Percentiles rank a stretch among this genome's conserved stretches.
Conservation (phyloP, 2,329 filamentous ascomycete species). For the Incumbomyces delicatus region DNA sequence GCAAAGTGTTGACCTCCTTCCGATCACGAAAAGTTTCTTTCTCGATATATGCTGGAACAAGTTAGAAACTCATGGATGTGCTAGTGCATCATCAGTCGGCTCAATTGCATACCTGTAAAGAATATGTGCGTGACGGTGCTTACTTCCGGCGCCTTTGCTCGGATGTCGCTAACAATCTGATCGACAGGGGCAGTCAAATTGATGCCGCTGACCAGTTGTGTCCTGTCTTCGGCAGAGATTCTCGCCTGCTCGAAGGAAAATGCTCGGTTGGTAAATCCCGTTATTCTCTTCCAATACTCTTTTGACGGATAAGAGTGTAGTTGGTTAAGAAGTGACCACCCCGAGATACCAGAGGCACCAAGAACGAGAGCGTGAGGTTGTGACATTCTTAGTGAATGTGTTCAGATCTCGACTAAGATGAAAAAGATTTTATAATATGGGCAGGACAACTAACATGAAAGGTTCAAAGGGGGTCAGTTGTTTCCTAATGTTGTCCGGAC, state of each 20-base stretch:
- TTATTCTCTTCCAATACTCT: constrained; percentile 20
- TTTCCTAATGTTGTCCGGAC: too few species aligned
- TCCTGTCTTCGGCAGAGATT: constrained; percentile 28
- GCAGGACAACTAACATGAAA: too few species aligned
- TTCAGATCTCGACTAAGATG: too few species aligned
- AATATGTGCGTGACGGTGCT: constrained; percentile 33
- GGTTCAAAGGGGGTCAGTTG: too few species aligned
- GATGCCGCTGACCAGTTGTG: constrained; percentile 32
- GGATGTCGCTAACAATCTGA: constrained; percentile 22
- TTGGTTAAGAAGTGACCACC: constrained; percentile 34
- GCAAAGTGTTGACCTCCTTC: constrained; percentile 27
- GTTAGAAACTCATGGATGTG: constrained; percentile 4
- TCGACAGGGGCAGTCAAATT: constrained; percentile 24
- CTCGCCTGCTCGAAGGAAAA: constrained; percentile 25
- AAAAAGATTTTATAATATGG: too few species aligned
- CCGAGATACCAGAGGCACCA: constrained; percentile 34
- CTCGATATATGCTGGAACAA: constrained; percentile 15
- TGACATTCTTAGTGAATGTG: neutral
- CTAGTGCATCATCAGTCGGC: neutral
- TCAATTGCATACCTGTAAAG: constrained; percentile 26
- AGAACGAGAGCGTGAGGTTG: constrained; percentile 30
- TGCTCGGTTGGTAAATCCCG: constrained; percentile 34
- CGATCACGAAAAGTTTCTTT: constrained; percentile 17
- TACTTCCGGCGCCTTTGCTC: constrained; percentile 27
- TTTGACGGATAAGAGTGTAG: neutral